Conservation (phyloP, 163 green algal genomes). For the Prototheca wickerhamii region DNA sequence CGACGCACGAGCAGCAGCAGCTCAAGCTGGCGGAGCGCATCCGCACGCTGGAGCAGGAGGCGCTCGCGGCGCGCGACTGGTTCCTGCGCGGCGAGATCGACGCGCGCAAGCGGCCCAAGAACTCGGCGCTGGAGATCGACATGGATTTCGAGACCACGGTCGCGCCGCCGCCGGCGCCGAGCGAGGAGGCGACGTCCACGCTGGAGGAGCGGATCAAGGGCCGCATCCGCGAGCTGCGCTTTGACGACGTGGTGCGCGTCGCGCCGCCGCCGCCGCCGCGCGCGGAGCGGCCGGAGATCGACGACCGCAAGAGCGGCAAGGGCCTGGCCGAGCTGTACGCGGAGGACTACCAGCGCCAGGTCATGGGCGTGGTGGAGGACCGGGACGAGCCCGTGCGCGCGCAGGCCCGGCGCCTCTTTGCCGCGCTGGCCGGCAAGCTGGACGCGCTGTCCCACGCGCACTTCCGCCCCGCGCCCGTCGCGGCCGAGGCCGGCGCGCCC, state of each 20-base stretch:
- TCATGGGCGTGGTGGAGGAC: conserved; percentile 39
- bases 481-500: conserved; percentile 73
- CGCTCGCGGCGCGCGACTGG: conserved; percentile 65
- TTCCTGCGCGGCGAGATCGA: conserved; percentile 63
- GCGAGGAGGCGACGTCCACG: conserved; percentile 57
- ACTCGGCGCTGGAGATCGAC: conserved; percentile 77
- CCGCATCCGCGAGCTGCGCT: conserved; percentile 57
- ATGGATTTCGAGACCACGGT: conserved; percentile 81
- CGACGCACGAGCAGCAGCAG: conserved; percentile 21
- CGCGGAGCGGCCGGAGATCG: conserved; percentile 49
- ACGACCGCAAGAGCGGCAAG: conserved; percentile 68
- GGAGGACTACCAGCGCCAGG: conserved; percentile 50
- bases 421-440: conserved; percentile 70
- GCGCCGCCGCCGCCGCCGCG: conserved; percentile 32
- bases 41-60: conserved; percentile 47
- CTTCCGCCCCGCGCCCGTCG: conserved; percentile 53
- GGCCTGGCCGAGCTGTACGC: conserved; percentile 83
- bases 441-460: conserved; percentile 83
- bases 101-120: conserved; percentile 52
- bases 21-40: conserved; percentile 1
- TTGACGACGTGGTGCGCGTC: conserved; percentile 65
- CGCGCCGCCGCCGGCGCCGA: conserved; percentile 60
- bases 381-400: conserved; percentile 51
- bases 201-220: conserved; percentile 75
- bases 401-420: conserved; percentile 56